These are phyloP conservation scores for Entamoeba dispar DNA, from an alignment of 208 protist genomes.

Conservation along the genomic window DNA sequence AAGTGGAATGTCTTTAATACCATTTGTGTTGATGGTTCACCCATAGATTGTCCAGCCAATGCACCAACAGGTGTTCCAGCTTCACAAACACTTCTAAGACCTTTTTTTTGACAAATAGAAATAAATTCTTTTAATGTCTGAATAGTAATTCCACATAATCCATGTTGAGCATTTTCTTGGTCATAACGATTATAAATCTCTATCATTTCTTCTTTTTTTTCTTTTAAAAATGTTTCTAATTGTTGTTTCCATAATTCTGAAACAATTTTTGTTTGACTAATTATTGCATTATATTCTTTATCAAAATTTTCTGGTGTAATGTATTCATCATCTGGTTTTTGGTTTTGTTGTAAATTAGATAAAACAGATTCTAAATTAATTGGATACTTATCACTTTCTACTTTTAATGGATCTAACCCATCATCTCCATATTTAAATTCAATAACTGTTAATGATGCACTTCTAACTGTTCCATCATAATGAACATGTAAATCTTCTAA, in stretches of 20 bases:
- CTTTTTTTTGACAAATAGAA: constrained; percentile 35
- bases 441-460: constrained; percentile 58
- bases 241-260: background rate
- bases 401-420: constrained; percentile 77
- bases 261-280: background rate
- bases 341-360: background rate
- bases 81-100: constrained; percentile 59
- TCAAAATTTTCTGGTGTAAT: background rate
- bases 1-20: constrained; percentile 68
- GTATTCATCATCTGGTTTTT: background rate
- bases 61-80: constrained; percentile 88
- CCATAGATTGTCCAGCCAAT: constrained; percentile 87
- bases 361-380: constrained; percentile 30
- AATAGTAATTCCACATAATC: background rate
- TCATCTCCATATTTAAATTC: constrained; percentile 91
- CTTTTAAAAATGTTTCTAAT: background rate
- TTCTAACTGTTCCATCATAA: constrained; percentile 92
- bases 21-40: constrained; percentile 98
- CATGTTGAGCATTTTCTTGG: background rate
- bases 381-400: constrained; percentile 55
- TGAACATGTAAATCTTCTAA: constrained; percentile 85
- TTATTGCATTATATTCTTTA: background rate
- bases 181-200: background rate
- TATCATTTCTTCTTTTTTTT: background rate
- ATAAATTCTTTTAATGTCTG: background rate